A percentile compares a stretch with the other conserved stretches of the same genome.
Evolutionary conservation across 139 green algal species (phyloP).

Genomic region (Coelastrella sp.): DNA sequence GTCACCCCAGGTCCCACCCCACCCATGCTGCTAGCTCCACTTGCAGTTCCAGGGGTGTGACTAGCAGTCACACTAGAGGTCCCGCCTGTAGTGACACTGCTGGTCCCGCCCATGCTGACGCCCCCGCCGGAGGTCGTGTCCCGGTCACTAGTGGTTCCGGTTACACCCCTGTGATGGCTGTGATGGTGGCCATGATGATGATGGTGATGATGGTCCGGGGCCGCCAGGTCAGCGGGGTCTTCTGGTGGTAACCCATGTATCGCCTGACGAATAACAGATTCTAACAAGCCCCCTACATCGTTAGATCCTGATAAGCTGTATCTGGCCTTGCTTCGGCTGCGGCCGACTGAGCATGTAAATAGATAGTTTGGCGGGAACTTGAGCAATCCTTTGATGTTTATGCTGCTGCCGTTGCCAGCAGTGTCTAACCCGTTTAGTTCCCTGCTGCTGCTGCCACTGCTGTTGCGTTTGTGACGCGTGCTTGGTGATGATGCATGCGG

Average conservation of each 20-base stretch:
- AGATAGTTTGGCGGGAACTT: slow-evolving; percentile 82
- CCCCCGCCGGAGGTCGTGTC: neutral
- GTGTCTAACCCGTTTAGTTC: slow-evolving; percentile 38
- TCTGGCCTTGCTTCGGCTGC: slow-evolving; percentile 69
- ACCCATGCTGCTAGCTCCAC: neutral
- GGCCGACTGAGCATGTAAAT: slow-evolving; percentile 91
- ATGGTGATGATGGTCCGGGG: neutral
- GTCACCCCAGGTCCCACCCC: neutral
- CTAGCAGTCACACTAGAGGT: neutral
- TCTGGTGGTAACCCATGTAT: neutral
- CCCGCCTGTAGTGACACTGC: neutral
- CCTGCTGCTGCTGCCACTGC: slow-evolving; percentile 10
- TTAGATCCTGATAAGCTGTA: slow-evolving; percentile 63
- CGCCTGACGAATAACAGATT: slow-evolving; percentile 51
- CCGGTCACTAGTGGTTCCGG: no score
- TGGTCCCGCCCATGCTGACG: neutral
- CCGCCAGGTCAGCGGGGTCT: neutral
- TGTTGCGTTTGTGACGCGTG: neutral
- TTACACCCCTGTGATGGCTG: no score
- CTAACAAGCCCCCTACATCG: slow-evolving; percentile 70
- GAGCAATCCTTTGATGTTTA: slow-evolving; percentile 15
- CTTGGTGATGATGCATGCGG: neutral
- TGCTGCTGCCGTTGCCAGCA: slow-evolving; percentile 9
- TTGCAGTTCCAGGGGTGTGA: neutral
- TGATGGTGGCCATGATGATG: neutral